These are phyloP conservation scores for Diaporthe sp. DNA, from an alignment of 2,329 filamentous ascomycete species.

Conservation along the genomic window DNA sequence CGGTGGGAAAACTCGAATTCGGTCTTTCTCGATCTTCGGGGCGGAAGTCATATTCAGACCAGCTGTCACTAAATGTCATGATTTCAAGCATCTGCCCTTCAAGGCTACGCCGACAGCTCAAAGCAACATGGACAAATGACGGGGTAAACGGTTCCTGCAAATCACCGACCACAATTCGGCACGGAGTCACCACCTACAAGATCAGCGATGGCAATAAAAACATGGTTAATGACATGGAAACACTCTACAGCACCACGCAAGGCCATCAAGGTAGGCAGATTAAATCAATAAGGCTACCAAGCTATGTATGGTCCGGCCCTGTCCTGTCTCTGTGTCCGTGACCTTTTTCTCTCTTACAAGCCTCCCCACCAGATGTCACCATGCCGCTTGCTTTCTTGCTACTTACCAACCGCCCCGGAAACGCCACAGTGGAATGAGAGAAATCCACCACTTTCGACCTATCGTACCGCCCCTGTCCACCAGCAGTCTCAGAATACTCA, in stretches of 20 bases:
- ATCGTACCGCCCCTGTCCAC: background rate
- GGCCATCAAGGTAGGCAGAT: background rate
- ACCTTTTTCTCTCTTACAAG: background rate
- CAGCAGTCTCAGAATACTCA: slow-evolving; percentile 36
- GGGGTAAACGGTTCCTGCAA: too few relatives aligned
- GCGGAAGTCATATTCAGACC: background rate
- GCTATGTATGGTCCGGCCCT: background rate
- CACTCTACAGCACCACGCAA: background rate
- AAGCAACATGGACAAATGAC: background rate
- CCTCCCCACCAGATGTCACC: background rate
- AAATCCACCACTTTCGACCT: too few relatives aligned
- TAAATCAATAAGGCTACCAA: slow-evolving; percentile 12
- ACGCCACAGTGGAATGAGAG: slow-evolving; percentile 1
- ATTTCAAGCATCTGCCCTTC: background rate
- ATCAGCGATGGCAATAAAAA: background rate
- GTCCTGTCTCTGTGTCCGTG: background rate
- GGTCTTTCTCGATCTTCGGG: background rate
- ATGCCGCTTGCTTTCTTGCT: background rate
- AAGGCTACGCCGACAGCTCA: background rate
- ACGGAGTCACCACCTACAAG: too few relatives aligned
- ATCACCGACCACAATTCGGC: too few relatives aligned
- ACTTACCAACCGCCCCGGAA: background rate
- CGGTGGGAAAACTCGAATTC: background rate
- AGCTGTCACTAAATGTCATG: too few relatives aligned
- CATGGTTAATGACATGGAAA: background rate